These are phyloP conservation scores for Rhynchosporium secalis DNA, from an alignment of 2,329 filamentous ascomycete species.

Conservation along the genomic window DNA sequence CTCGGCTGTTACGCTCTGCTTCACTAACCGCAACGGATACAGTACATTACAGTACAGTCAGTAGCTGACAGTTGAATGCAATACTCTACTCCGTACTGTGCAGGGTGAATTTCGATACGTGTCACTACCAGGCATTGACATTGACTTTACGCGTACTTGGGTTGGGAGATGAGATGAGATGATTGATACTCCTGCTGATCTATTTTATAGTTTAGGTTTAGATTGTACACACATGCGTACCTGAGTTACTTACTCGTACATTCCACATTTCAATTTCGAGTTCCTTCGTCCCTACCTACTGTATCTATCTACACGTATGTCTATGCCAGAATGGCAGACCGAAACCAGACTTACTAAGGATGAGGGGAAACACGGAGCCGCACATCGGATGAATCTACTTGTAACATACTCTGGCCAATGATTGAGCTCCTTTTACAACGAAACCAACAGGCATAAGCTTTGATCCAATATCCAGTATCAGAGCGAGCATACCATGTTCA, in stretches of 20 bases:
- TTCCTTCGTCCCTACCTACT: no score
- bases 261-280: neutral
- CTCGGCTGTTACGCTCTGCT: conserved; percentile 1
- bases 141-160: neutral
- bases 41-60: neutral
- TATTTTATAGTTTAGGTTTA: neutral
- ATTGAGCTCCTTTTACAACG: neutral
- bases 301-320: no score
- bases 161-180: neutral
- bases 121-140: neutral
- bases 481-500: no score
- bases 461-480: neutral
- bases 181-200: no score
- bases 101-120: conserved; percentile 12
- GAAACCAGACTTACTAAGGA: neutral
- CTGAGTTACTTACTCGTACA: neutral
- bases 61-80: neutral
- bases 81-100: neutral
- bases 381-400: neutral
- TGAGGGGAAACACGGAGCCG: conserved; percentile 7
- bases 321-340: neutral
- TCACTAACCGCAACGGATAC: conserved; percentile 3
- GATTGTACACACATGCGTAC: neutral
- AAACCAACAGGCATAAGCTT: neutral
- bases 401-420: conserved; percentile 9